These are phyloP conservation scores for Zygosaccharomyces pseudobailii DNA, from an alignment of 1,139 yeast species.

Conservation along the genomic window DNA sequence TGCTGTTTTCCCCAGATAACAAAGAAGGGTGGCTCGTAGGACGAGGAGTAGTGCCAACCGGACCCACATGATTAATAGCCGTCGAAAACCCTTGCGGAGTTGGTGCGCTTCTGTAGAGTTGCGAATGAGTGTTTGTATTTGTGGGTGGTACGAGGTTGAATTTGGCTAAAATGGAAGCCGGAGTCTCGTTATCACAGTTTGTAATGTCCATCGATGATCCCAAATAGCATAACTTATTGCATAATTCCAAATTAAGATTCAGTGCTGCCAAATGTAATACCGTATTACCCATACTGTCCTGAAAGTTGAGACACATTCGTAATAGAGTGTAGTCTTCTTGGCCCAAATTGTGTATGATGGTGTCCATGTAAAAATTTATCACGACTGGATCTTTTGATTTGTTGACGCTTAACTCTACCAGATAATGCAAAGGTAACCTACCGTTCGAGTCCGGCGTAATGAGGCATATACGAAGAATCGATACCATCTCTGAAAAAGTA, in stretches of 20 bases:
- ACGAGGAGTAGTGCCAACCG: neutral
- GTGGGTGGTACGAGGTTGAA: slow-evolving; percentile 20
- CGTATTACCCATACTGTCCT: slow-evolving; percentile 65
- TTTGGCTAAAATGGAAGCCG: slow-evolving; percentile 37
- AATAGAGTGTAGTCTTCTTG: slow-evolving; percentile 44
- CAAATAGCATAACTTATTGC: slow-evolving; percentile 28
- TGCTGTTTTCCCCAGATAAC: neutral
- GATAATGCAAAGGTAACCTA: slow-evolving; percentile 67
- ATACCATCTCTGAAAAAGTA: slow-evolving; percentile 68
- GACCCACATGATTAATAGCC: neutral
- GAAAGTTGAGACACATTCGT: slow-evolving; percentile 61
- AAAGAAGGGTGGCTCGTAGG: neutral
- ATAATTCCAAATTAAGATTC: slow-evolving; percentile 31
- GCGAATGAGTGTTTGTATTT: neutral
- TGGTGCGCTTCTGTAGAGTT: neutral
- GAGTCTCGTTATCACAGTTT: slow-evolving; percentile 31
- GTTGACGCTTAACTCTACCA: slow-evolving; percentile 56
- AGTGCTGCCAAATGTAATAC: slow-evolving; percentile 57
- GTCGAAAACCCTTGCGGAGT: neutral
- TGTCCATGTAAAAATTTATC: slow-evolving; percentile 39
- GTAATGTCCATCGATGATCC: slow-evolving; percentile 31
- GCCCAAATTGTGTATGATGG: slow-evolving; percentile 36
- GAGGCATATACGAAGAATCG: slow-evolving; percentile 63
- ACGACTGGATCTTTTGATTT: slow-evolving; percentile 42
- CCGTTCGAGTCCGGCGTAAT: slow-evolving; percentile 70